Percentiles rank a stretch among this genome's conserved stretches.
Conservation (phyloP, 257 asterid species). For the Solanum bukasovii region DNA sequence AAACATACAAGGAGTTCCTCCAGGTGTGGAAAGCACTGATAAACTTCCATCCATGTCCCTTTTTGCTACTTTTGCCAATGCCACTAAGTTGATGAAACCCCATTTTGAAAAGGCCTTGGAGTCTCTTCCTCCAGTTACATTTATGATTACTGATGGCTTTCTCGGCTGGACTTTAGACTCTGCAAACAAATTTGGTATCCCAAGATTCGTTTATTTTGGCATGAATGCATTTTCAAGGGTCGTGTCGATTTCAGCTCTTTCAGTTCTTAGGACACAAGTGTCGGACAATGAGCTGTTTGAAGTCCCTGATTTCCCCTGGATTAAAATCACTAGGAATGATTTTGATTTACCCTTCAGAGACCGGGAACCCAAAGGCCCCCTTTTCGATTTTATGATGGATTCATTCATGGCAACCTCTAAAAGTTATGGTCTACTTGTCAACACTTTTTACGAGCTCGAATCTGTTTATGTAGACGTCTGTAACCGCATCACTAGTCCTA, state of each 20-base stretch:
- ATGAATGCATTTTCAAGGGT: slow-evolving; percentile 24
- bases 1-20: slow-evolving; percentile 32
- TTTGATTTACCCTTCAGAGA: slow-evolving; percentile 18
- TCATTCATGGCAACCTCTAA: not conserved
- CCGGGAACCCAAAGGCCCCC: slow-evolving; percentile 21
- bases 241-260: not conserved
- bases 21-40: slow-evolving; percentile 56
- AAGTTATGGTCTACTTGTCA: slow-evolving; percentile 44
- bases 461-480: not conserved
- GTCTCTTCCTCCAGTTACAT: slow-evolving; percentile 9
- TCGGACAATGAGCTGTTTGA: slow-evolving; percentile 28
- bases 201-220: slow-evolving; percentile 37
- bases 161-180: slow-evolving; percentile 53
- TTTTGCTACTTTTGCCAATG: slow-evolving; percentile 26
- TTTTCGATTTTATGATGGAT: slow-evolving; percentile 20
- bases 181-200: slow-evolving; percentile 33
- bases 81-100: slow-evolving; percentile 34
- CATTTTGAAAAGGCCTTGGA: slow-evolving; percentile 34
- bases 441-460: slow-evolving; percentile 54
- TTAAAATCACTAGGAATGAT: slow-evolving; percentile 37
- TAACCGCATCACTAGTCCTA: no score
- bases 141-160: slow-evolving; percentile 59
- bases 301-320: slow-evolving; percentile 32
- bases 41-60: slow-evolving; percentile 49
- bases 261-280: not conserved